phyloP scores from a whole-genome alignment of 495 filamentous ascomycete species.

The Extremus antarcticus region DNA sequence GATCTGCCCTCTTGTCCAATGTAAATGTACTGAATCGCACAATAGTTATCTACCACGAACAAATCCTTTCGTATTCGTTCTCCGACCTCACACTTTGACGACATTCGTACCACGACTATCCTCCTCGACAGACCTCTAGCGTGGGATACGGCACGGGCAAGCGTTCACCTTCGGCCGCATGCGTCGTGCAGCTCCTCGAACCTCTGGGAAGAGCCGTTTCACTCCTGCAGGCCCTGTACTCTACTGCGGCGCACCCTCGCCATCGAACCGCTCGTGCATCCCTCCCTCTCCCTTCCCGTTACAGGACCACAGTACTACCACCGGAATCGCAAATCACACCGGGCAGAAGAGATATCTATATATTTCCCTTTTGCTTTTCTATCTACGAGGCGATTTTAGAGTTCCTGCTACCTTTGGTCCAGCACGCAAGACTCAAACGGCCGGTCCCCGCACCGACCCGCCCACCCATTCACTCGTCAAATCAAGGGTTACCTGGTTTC shows the following conservation, averaged over 20 bases:
- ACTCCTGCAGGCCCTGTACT: neutral
- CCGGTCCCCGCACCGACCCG: neutral
- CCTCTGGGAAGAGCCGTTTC: neutral
- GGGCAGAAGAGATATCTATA: neutral
- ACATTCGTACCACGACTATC: neutral
- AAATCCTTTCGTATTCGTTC: too few relatives aligned
- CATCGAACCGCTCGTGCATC: conserved; percentile 3
- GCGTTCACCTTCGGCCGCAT: neutral
- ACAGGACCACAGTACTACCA: neutral
- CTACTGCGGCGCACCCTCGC: neutral
- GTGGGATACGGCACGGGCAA: neutral
- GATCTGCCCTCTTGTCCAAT: too few relatives aligned
- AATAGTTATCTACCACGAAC: too few relatives aligned
- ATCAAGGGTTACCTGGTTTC: conserved; percentile 4
- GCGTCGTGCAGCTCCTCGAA: neutral
- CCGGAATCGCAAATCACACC: too few relatives aligned
- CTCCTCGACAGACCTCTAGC: neutral
- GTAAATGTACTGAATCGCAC: too few relatives aligned
- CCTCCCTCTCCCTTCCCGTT: neutral
- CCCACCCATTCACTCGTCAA: neutral
- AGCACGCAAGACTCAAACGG: neutral
- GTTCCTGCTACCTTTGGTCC: neutral
- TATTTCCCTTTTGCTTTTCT: neutral
- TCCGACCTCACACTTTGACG: too few relatives aligned
- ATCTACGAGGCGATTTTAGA: neutral